Evolutionary conservation across 2,329 filamentous ascomycete species (phyloP).

Genomic region (Diaporthe velutina): DNA sequence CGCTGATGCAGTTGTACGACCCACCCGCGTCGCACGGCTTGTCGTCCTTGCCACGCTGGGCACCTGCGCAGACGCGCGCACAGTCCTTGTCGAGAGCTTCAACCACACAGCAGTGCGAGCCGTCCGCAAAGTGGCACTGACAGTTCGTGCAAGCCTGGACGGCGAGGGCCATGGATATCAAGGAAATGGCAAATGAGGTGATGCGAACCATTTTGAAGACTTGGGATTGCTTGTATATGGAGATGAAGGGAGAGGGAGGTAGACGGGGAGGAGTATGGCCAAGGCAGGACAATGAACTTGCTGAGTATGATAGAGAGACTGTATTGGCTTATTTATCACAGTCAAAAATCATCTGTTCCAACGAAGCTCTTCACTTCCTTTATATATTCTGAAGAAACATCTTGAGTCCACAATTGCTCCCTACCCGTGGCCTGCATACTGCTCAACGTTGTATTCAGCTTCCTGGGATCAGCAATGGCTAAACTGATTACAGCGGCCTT

Average conservation of each 20-base stretch:
- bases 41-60: conserved; percentile 12
- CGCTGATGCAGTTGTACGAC: not conserved
- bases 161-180: not conserved
- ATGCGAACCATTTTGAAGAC: not conserved
- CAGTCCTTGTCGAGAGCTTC: not conserved
- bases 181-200: not conserved
- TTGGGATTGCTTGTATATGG: not conserved
- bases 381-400: not conserved
- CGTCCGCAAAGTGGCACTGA: not conserved
- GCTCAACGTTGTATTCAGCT: not conserved
- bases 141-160: not conserved
- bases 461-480: not conserved
- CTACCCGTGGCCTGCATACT: not conserved
- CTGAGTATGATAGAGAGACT: not conserved
- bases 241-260: no score
- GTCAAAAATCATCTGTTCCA: not conserved
- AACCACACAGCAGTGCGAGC: conserved; percentile 6
- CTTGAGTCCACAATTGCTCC: not conserved
- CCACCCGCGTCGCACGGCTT: not conserved
- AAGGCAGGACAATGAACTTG: not conserved
- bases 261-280: not conserved
- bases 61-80: not conserved
- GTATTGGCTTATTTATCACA: not conserved
- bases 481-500: not conserved
- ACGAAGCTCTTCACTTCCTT: not conserved